Evolutionary conservation across 139 green algal species (phyloP), one percentile per base, ranked within the genome.

Genomic region (Tetradesmus obliquus): DNA sequence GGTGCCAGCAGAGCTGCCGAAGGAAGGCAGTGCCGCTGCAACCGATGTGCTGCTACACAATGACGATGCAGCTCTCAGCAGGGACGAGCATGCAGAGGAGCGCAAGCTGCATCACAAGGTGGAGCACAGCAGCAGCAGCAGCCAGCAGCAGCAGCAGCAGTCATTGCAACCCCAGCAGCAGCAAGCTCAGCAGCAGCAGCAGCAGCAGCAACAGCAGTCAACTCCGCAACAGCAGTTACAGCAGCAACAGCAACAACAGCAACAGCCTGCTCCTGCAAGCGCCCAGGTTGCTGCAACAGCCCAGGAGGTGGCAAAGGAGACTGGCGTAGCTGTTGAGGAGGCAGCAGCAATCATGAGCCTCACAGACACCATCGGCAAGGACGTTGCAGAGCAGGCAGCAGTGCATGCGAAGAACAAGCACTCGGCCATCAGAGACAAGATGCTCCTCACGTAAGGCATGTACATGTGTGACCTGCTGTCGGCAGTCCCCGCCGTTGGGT

Each of bases 371-470:
- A 51, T 20, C 54, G 55, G 53, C 53, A 55, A 79, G 82, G 55
- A 51, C 82, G 55, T 55, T 55, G 19, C 32, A 15, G 55, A 51
- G 5, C 82, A 72, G 7, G 54, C 54, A 87, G 53, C 51, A 86
- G 81, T 22, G n/a, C 62, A 90, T 15, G 32, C 45, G 3, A 53
- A 80, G n/a, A 19, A n/a, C 60, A 22, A 90, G 15, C 20, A 82
- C 13, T 90, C 62, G 53, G 62, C 85, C 55, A 9, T 82, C 17
- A 81, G 85, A n/a, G 85, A 90, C 62, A 82, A 82, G 66, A 22
- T 88, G 84, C 84, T 88, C n/a, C 32, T 72, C 20, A 55, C 76
- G 0, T 55, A 76, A 76, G 15, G 15, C 3, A 17, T 20, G 66
- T 76, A 6, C 6, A 19, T 24, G 57, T 66, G 32, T 45, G 32